Conservation (phyloP, 2,329 filamentous ascomycete species). For the Cladosporium sp. region DNA sequence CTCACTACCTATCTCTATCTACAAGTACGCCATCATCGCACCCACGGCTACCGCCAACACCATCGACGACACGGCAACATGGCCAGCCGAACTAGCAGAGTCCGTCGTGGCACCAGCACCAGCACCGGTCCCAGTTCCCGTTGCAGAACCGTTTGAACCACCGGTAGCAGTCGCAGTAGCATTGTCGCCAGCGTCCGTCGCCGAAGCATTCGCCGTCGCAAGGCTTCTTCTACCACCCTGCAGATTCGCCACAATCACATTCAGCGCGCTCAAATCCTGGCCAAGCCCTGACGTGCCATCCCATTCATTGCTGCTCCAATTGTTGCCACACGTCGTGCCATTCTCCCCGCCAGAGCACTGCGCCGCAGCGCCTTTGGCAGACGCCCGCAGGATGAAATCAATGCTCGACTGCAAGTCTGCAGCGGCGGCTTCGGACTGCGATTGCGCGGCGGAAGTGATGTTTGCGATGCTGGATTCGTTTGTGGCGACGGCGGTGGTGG, state of each 20-base stretch:
- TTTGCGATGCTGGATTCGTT: conserved; percentile 30
- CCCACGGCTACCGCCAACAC: not conserved
- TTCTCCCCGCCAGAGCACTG: conserved; percentile 52
- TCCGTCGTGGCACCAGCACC: not conserved
- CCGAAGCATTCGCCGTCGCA: conserved; percentile 16
- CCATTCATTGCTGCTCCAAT: conserved; percentile 41
- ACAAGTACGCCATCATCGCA: not conserved
- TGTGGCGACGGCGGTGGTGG: conserved; percentile 25
- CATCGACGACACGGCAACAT: not conserved
- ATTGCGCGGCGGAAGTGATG: conserved; percentile 33
- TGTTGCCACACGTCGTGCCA: conserved; percentile 41
- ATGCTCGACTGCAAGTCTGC: conserved; percentile 16
- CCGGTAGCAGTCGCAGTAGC: not conserved
- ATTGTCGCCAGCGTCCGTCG: not conserved
- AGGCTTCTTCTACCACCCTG: conserved; percentile 13
- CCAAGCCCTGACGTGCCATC: conserved; percentile 53
- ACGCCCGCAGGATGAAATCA: conserved; percentile 35
- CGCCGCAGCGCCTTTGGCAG: conserved; percentile 55
- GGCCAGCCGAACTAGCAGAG: not conserved
- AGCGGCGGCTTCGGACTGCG: conserved; percentile 10
- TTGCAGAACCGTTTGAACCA: not conserved
- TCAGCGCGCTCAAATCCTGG: conserved; percentile 56
- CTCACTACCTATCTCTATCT: too few species aligned
- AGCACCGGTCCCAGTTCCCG: not conserved
- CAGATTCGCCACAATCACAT: conserved; percentile 47